Base-by-base conservation (phyloP, 2,329 filamentous ascomycete species). In the Arthrobotrys sinensis region DNA sequence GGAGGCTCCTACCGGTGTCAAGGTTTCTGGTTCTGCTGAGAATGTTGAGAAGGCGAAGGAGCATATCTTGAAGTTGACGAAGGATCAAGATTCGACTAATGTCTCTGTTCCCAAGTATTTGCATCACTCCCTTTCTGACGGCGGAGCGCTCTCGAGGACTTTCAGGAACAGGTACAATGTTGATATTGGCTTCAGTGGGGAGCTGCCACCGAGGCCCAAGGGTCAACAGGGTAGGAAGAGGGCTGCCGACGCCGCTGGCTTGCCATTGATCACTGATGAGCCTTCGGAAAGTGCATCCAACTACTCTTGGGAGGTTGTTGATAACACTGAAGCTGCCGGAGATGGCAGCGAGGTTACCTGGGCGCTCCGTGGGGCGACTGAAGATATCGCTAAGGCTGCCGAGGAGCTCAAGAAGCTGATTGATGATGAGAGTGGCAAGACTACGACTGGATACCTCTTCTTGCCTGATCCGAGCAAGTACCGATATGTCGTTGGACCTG, bases 221-320 rank as follows among this genome's bases (percentile, higher is more conserved):
- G 83, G 79, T 83, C 79, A 85, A 80, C 83, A 85, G 52, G 85
- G 86, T 70, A 84, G 85, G 78, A 84, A 86, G 7, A 88, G 89
- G 21, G 86, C 87, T 45, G 91, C 89, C 80, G 89, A 89, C 52
- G 88, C 87, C 60, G 85, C 24, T 28, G 24, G 24, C 24, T 28
- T 97, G 71, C 96, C 96, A n/a, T 85, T 99, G 81, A 98, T 98
- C 85, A 98, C 94, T 0, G 96, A 98, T 83, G 93, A 90, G 12
- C 86, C 88, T 11, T 85, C 88, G 21, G 87, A 89, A 5, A 90
- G 40, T 14, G 40, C 75, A 8, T 21, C 92, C 80, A 89, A 87
- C 21, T 91, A 97, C 86, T 93, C 92, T 1, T 99, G 94, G 93
- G 92, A 92, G 81, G 86, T 96, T 11, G 89, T 96, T 77, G 90